Evolutionary conservation across 768 basidiomycete genomes (phyloP).

Genomic region (Calvatia gigantea): DNA sequence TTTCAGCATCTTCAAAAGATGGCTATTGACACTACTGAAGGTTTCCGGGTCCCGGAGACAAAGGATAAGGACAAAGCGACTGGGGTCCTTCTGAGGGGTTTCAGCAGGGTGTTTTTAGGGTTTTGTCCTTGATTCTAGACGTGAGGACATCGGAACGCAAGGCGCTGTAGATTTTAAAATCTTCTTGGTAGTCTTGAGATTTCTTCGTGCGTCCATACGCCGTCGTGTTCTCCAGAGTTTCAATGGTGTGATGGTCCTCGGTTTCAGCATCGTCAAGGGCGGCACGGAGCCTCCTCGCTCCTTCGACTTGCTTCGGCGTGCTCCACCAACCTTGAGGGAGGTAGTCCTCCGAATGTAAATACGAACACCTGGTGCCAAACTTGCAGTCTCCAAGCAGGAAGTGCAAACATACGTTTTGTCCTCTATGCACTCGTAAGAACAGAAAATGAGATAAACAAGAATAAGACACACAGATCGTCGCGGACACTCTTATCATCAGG

Average conservation of each 20-base stretch:
- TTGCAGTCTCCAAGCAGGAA: conserved; percentile 38
- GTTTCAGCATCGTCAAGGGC: not conserved
- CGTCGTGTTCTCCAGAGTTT: not conserved
- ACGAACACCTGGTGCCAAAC: conserved; percentile 35
- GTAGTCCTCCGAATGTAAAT: conserved; percentile 37
- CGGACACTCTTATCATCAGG: conserved; percentile 53
- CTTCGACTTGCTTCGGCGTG: not conserved
- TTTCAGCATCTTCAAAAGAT: conserved; percentile 24
- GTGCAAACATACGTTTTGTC: conserved; percentile 45
- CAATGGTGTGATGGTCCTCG: not conserved
- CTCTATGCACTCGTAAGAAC: conserved; percentile 23
- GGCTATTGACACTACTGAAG: conserved; percentile 21
- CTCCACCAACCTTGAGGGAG: conserved; percentile 38
- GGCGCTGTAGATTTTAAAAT: not conserved
- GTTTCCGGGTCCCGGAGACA: conserved; percentile 23
- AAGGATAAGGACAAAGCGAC: conserved; percentile 26
- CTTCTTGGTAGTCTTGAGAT: not conserved
- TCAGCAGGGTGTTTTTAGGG: too few relatives aligned
- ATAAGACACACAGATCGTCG: conserved; percentile 44
- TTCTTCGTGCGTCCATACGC: not conserved
- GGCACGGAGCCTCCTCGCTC: not conserved
- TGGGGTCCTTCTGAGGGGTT: not conserved
- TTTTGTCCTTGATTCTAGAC: conserved; percentile 1
- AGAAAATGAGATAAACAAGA: not conserved
- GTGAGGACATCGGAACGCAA: conserved; percentile 1